Percentiles rank a stretch among this genome's conserved stretches.
Conservation (phyloP, 1,284 basidiomycete genomes). For the Trichosporon asahii region DNA sequence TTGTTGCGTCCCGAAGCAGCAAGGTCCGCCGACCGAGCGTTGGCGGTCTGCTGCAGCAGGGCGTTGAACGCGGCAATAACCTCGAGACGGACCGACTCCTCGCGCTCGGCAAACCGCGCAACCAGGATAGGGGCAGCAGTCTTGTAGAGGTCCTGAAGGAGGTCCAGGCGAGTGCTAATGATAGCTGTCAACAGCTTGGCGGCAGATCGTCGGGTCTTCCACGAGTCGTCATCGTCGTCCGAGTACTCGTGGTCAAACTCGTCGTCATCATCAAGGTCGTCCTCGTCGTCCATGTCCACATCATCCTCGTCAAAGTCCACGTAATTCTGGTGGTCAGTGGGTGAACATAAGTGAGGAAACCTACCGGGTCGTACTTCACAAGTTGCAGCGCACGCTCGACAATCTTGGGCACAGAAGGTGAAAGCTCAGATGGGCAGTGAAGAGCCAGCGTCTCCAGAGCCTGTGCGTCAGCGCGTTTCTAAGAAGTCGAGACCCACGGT, state of each 20-base stretch:
- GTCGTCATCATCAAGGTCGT: slow-evolving; percentile 50
- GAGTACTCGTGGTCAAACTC: slow-evolving; percentile 79
- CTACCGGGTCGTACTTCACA: slow-evolving; percentile 89
- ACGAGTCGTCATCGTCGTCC: slow-evolving; percentile 98
- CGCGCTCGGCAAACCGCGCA: slow-evolving; percentile 86
- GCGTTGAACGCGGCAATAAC: slow-evolving; percentile 81
- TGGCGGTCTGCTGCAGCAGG: slow-evolving; percentile 71
- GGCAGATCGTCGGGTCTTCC: slow-evolving; percentile 91
- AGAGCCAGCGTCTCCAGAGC: slow-evolving; percentile 79
- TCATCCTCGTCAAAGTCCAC: slow-evolving; percentile 72
- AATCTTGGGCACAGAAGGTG: slow-evolving; percentile 66
- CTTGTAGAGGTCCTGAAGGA: slow-evolving; percentile 73
- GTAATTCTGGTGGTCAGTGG: slow-evolving; percentile 65
- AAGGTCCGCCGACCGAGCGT: slow-evolving; percentile 33
- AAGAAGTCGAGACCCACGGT: slow-evolving; percentile 23
- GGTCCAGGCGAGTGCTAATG: slow-evolving; percentile 81
- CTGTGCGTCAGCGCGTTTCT: slow-evolving; percentile 47
- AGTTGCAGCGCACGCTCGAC: slow-evolving; percentile 67
- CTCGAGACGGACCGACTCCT: slow-evolving; percentile 93
- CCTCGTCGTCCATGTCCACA: slow-evolving; percentile 45
- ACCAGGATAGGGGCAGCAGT: slow-evolving; percentile 83
- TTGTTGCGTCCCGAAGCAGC: slow-evolving; percentile 40
- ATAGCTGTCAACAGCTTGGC: slow-evolving; percentile 83
- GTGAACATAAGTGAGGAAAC: neutral
- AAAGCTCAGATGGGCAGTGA: slow-evolving; percentile 75